Conservation (phyloP, 177 flowering plant species). For the Vitis hybrid region DNA sequence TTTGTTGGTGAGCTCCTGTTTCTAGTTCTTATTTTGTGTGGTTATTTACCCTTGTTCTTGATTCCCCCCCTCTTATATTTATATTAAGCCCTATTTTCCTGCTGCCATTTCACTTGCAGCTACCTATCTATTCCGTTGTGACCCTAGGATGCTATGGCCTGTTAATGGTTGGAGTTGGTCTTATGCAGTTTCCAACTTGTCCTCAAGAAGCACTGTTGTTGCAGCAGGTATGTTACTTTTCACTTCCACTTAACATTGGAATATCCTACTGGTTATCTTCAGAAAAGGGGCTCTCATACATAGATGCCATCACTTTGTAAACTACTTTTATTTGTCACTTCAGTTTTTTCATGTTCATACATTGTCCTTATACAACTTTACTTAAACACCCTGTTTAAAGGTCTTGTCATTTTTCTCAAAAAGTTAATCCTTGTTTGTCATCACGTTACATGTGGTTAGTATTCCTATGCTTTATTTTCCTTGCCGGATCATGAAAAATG, state of each 20-base stretch:
- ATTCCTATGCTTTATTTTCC: too few species aligned
- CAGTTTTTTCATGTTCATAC: too few species aligned
- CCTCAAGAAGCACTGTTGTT: constrained; percentile 80
- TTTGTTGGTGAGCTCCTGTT: constrained; percentile 73
- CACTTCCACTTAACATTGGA: background rate
- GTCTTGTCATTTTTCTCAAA: too few species aligned
- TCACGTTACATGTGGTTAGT: too few species aligned
- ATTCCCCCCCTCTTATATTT: background rate
- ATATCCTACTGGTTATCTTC: background rate
- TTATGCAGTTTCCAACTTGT: constrained; percentile 89
- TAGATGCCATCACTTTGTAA: too few species aligned
- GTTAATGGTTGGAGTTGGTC: constrained; percentile 92
- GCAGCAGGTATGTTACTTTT: constrained; percentile 59
- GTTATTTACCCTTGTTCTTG: background rate
- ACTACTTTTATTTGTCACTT: too few species aligned
- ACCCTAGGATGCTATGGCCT: constrained; percentile 92
- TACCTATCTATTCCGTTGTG: constrained; percentile 75
- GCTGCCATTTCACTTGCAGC: constrained; percentile 37
- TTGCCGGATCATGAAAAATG: too few species aligned
- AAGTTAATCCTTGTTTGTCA: too few species aligned
- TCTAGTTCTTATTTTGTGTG: background rate
- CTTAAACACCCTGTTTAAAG: too few species aligned
- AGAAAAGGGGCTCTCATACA: background rate
- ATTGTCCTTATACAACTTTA: too few species aligned
- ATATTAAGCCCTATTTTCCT: background rate